phyloP scores from a whole-genome alignment of 345 rosid species.

The Carallia brachiata region DNA sequence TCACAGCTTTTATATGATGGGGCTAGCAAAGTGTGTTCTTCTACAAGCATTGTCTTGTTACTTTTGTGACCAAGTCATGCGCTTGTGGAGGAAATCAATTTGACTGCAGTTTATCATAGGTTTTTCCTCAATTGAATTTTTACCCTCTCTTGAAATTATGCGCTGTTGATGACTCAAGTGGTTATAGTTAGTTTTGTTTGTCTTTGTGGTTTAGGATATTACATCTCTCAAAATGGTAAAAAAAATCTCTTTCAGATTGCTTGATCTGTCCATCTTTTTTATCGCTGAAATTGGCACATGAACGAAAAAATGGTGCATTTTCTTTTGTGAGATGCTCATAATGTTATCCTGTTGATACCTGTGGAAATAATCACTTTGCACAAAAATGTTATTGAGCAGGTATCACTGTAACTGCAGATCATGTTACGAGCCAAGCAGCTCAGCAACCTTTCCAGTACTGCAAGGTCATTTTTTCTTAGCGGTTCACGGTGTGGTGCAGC shows the following conservation, averaged over 20 bases:
- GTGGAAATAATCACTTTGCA: not conserved
- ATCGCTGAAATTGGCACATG: not conserved
- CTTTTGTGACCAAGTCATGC: no score
- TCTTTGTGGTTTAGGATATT: not conserved
- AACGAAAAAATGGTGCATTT: not conserved
- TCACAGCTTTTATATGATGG: no score
- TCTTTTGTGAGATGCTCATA: conserved; percentile 5
- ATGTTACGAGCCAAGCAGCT: conserved; percentile 80
- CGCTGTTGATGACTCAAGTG: no score
- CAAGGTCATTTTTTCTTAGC: conserved; percentile 60
- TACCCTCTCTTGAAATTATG: no score
- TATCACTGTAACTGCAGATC: conserved; percentile 30
- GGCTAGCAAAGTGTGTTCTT: no score
- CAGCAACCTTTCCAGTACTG: conserved; percentile 64
- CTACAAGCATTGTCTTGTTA: no score
- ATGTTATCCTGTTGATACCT: not conserved
- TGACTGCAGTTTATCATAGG: no score
- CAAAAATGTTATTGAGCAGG: conserved; percentile 8
- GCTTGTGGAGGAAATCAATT: no score
- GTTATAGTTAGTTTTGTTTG: no score
- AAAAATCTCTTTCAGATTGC: not conserved
- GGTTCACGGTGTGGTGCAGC: conserved; percentile 61
- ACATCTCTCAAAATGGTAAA: not conserved
- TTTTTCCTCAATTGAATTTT: no score
- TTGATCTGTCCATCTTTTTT: not conserved